Percentiles rank a stretch among this genome's conserved stretches.
These are phyloP conservation scores for Rubia yunnanensis DNA, from an alignment of 257 asterid genomes.

Conservation along the genomic window DNA sequence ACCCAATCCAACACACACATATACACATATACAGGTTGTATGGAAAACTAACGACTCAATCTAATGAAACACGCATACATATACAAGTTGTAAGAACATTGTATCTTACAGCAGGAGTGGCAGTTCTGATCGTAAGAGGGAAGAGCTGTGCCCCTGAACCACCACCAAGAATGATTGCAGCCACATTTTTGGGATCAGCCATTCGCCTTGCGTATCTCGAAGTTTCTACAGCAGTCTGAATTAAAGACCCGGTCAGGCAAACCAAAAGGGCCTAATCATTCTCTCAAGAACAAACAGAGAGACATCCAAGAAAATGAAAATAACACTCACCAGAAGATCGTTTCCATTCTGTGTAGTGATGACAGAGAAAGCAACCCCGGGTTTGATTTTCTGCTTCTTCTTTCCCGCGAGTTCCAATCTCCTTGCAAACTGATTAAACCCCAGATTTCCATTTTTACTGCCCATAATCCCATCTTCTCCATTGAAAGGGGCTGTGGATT, in stretches of 20 bases:
- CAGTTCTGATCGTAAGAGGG: slow-evolving; percentile 85
- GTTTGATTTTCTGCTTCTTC: slow-evolving; percentile 35
- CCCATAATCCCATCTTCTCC: slow-evolving; percentile 57
- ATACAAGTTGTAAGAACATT: not conserved
- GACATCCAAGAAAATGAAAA: not conserved
- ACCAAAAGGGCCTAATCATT: not conserved
- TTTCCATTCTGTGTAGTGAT: slow-evolving; percentile 59
- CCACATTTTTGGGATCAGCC: slow-evolving; percentile 83
- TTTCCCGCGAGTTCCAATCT: slow-evolving; percentile 34
- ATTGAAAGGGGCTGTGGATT: slow-evolving; percentile 27
- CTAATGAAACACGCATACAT: not conserved
- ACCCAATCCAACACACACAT: not conserved
- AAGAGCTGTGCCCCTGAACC: slow-evolving; percentile 84
- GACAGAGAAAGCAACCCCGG: slow-evolving; percentile 66
- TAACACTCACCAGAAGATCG: slow-evolving; percentile 41
- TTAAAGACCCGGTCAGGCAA: slow-evolving; percentile 15
- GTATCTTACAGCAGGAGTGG: slow-evolving; percentile 90
- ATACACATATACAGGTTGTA: not conserved
- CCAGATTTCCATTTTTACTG: slow-evolving; percentile 20
- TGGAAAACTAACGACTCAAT: too few species aligned
- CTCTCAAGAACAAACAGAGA: not conserved
- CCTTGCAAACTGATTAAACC: slow-evolving; percentile 32
- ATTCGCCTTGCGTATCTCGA: slow-evolving; percentile 50
- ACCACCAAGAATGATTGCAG: slow-evolving; percentile 92
- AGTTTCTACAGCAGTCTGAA: slow-evolving; percentile 42